Evolutionary conservation across 2,329 filamentous ascomycete species (phyloP).

Genomic region (Blumeria graminis): DNA sequence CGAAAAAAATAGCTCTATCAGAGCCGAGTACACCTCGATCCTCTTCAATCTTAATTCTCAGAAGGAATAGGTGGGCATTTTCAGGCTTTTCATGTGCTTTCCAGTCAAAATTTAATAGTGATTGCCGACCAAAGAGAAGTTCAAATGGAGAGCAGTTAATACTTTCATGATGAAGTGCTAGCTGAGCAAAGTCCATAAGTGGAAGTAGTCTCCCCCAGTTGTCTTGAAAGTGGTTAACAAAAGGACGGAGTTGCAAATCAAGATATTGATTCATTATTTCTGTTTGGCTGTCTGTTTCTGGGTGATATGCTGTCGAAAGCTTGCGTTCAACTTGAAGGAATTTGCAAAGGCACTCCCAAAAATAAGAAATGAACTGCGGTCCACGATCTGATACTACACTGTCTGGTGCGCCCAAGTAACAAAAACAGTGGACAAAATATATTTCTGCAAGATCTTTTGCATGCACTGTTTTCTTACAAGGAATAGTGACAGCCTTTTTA

Average conservation of each 20-base stretch:
- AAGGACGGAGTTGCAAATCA: constrained; percentile 4
- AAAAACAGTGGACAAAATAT: constrained; percentile 2
- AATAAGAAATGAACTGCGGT: background rate
- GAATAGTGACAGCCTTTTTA: background rate
- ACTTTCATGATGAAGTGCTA: background rate
- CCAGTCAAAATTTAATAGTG: background rate
- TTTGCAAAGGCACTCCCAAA: background rate
- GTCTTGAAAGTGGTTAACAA: background rate
- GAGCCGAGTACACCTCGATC: no score
- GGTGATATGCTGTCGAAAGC: background rate
- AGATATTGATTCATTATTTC: constrained; percentile 8
- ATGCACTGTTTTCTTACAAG: background rate
- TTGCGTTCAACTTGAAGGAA: background rate
- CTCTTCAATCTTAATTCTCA: no score
- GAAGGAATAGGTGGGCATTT: no score
- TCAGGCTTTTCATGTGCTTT: background rate
- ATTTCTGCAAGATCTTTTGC: constrained; percentile 2
- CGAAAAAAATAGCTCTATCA: no score
- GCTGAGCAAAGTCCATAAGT: background rate
- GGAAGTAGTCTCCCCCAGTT: background rate
- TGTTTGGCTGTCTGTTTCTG: constrained; percentile 6
- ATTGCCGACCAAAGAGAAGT: background rate
- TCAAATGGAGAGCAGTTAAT: background rate
- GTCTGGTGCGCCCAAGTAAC: background rate
- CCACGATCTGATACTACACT: constrained; percentile 4